Base-by-base conservation (phyloP, 352 stramenopile species). In the Pythium aquatile region DNA sequence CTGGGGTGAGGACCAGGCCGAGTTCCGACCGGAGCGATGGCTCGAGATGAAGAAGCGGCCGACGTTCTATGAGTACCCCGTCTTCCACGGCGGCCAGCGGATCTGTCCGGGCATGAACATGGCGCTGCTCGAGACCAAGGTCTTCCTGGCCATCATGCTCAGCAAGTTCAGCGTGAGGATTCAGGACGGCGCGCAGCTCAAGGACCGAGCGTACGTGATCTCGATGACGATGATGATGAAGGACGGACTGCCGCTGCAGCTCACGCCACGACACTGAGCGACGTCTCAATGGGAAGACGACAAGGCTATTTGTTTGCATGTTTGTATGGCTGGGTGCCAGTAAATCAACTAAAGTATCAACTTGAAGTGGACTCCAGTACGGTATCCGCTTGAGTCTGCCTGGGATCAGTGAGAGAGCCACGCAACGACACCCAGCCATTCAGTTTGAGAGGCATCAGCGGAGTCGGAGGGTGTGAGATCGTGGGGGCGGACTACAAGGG, bases 61-160 rank as follows among this genome's bases (percentile, higher is more conserved):
- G 24, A 87, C 66, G 17, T 70, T 74, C 35, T 90, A 78, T 63
- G 75, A 89, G 51, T 91, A 87, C 40, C 83, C 85, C 14, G 76
- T 73, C 2, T 94, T 96, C 58, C 75, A 91, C 37, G 79, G 76
- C 1, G 85, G 87, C 3, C 78, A 75, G 2, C 80, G 85, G 2
- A 65, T 84, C 17, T 94, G 87, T 52, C 52, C 89, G 4, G 83
- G 85, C 11, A 88, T 86, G 79, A 85, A 81, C 59, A 88, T 91
- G 73, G 79, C 82, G 1, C 29, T 91, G 14, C 56, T 91, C 20
- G 80, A 91, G 53, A 62, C 76, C 49, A 88, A 87, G 56, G 65
- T 87, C 46, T 89, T 87, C 32, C 53, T 80, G 7, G 76, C 75
- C 16, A 73, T 77, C 7, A 71, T 83, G 24, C 46, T 89, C 6